These are phyloP conservation scores for Paramecium caudatum DNA, from an alignment of 73 alveolate species.

Conservation along the genomic window DNA sequence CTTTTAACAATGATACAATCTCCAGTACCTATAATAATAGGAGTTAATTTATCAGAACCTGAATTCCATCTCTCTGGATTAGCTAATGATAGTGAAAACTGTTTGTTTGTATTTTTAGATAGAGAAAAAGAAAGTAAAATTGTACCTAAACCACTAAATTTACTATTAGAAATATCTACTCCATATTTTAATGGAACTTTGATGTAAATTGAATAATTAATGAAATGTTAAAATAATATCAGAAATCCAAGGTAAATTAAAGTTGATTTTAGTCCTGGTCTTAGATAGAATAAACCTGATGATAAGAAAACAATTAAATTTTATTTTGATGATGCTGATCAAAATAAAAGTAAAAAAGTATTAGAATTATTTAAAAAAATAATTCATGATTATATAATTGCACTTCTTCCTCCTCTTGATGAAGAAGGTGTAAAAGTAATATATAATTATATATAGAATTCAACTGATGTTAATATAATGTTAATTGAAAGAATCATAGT, in stretches of 20 bases:
- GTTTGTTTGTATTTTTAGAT: slow-evolving; percentile 68
- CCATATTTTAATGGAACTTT: slow-evolving; percentile 42
- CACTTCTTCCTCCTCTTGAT: background rate
- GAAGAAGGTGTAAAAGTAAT: background rate
- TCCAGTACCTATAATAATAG: slow-evolving; percentile 71
- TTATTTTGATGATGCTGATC: slow-evolving; percentile 45
- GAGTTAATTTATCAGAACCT: slow-evolving; percentile 52
- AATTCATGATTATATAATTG: slow-evolving; percentile 37
- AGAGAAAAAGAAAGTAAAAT: slow-evolving; percentile 36
- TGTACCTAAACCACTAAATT: background rate
- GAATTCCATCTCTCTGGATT: slow-evolving; percentile 39
- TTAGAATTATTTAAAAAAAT: slow-evolving; percentile 50
- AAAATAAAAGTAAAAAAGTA: slow-evolving; percentile 42
- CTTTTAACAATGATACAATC: slow-evolving; percentile 58
- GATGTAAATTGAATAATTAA: background rate
- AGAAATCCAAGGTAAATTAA: background rate
- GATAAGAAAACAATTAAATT: slow-evolving; percentile 2
- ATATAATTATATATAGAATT: background rate
- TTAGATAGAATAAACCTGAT: background rate
- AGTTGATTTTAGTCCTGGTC: background rate
- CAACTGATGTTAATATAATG: background rate
- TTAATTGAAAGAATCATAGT: background rate
- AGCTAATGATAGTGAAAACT: background rate
- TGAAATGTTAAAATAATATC: background rate
- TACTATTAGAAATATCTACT: background rate